Base-by-base conservation (phyloP, 129 eudicot genomes). In the Mikania micrantha region DNA sequence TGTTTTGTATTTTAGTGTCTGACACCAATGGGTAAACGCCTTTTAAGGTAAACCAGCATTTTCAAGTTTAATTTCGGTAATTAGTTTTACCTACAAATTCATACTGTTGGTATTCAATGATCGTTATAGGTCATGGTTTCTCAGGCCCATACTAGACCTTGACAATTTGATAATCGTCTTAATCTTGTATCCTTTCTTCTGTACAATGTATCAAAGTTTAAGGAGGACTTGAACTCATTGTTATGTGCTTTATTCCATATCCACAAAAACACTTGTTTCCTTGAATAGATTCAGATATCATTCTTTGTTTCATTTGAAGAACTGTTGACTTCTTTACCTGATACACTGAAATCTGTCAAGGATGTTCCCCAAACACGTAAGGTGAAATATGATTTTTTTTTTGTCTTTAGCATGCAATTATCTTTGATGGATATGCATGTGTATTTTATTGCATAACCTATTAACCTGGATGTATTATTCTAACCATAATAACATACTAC, bases 281-380 rank as follows among this genome's bases (percentile, higher is more conserved):
- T 76, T 84, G 70, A 48, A 76, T 41, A 60, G 41, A 61, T 77
- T 48, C 68, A 86, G 96, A 93, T 88, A 86, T 84, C 96, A 34
- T 88, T 88, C 71, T 88, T 93, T 77, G 72, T 84, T 35, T 63
- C 76, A 63, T 87, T 88, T 42, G 98, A 88, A 78, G 98, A 93
- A 66, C 60, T 93, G 68, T 74, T 74, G 74, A 81, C 77, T 53
- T 83, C 95, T 69, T 77, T 93, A 79, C 98, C 90, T n/a, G 86
- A 79, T 64, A 93, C 98, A 34, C 73, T 93, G 80, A 93, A 88
- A 74, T 84, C 84, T 70, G 91, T 93, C 11, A 93, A 93, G 82
- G 96, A 93, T 84, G 86, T 93, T 69, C 95, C 96, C 48, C 82
- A 84, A 77, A 64, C 88, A 76, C 85, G 88, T 38, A 93, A 93